A percentile compares a stretch with the other conserved stretches of the same genome.
Conservation (phyloP, 1,139 yeast genomes). For the Yamadazyma mexicana region DNA sequence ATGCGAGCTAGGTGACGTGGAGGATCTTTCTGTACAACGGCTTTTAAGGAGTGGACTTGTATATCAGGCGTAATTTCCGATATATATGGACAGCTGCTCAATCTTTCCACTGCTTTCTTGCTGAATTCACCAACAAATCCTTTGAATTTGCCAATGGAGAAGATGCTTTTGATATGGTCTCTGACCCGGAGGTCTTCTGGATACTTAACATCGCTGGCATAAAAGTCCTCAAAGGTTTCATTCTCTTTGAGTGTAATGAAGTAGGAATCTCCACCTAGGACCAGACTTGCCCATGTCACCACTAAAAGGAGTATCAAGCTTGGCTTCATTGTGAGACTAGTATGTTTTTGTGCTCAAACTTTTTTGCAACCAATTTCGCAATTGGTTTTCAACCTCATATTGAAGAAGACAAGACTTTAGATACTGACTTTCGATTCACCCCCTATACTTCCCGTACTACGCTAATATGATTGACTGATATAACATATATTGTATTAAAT, state of each 20-base stretch:
- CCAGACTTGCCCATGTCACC: neutral
- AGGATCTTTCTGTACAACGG: conserved; percentile 41
- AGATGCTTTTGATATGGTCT: conserved; percentile 43
- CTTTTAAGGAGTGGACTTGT: conserved; percentile 45
- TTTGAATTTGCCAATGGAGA: conserved; percentile 61
- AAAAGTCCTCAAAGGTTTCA: conserved; percentile 39
- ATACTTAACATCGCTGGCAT: conserved; percentile 34
- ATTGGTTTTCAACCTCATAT: neutral
- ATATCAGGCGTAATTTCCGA: conserved; percentile 63
- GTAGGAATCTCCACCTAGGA: conserved; percentile 15
- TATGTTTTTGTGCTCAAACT: neutral
- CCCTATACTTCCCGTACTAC: too few relatives aligned
- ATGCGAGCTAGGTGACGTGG: conserved; percentile 71
- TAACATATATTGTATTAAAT: too few relatives aligned
- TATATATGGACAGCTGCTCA: conserved; percentile 50
- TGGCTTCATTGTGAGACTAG: too few relatives aligned
- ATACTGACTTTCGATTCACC: too few relatives aligned
- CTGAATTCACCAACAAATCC: conserved; percentile 66
- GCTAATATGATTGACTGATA: too few relatives aligned
- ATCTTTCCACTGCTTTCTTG: conserved; percentile 43
- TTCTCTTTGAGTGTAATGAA: conserved; percentile 28
- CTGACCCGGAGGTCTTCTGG: conserved; percentile 38
- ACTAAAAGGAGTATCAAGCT: neutral
- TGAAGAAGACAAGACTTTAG: too few relatives aligned
- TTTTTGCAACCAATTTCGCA: conserved; percentile 7